Evolutionary conservation across 2,329 filamentous ascomycete species (phyloP), one percentile per base, ranked within the genome.

Genomic region (Monilinia aucupariae): DNA sequence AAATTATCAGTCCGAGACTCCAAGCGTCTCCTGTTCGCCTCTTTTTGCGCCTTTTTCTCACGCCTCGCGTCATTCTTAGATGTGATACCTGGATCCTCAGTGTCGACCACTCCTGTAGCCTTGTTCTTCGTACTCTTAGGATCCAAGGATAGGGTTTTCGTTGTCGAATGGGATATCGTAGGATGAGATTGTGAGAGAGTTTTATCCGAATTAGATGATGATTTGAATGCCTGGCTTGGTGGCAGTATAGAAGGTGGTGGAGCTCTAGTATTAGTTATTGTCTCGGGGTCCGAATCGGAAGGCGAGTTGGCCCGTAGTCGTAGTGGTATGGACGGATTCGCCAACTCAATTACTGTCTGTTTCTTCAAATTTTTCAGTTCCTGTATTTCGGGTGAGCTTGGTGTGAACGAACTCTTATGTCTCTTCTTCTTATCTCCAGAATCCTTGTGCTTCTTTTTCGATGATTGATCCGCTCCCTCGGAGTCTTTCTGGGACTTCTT

Each of bases 371-470:
- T 47, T 58, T 47, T 58, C 43, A 58, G 54, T 58, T 47, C 43
- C 41, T 58, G 41, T 58, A 17, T 47, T 47, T 17, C 30, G 32
- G n/a, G 30, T 8, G 30, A 58, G 27, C 27, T 34, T 47, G 54
- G 15, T 47, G 54, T 45, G 2, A 37, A 58, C 54, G 43, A 58
- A 72, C 70, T 55, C 60, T 62, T 62, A 20, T 71, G 65, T 65
- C 64, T 61, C 68, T 70, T 64, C 58, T 61, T 67, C 63, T 65
- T 67, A 15, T 67, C 67, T 53, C 59, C 67, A 32, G 52, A 53
- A 37, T 68, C 66, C 12, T 59, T 64, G 34, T 70, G 67, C 60
- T 71, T 70, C 51, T 70, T 68, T 59, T 71, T 71, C 59, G 62
- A 54, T 20, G 66, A 64, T 32, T 25, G 22, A 47, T 62, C 45